A percentile compares a stretch with the other conserved stretches of the same genome.
phyloP scores from a whole-genome alignment of 148 eudicot species.

The Persicaria maculosa region DNA sequence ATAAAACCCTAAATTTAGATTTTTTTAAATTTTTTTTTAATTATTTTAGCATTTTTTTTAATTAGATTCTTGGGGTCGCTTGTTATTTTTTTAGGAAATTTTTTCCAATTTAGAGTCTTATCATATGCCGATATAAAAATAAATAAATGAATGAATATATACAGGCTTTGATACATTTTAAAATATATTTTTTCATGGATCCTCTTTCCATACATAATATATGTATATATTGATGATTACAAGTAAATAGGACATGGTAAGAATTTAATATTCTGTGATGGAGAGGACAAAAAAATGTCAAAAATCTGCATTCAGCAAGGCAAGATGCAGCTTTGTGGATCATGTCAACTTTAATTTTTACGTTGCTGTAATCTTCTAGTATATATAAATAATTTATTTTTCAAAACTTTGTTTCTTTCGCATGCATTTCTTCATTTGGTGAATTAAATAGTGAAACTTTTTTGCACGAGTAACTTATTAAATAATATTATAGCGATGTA shows the following conservation, averaged over 20 bases:
- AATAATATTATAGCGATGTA: background rate
- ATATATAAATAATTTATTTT: background rate
- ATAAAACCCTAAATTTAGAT: no score
- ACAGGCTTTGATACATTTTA: no score
- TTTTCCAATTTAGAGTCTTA: no score
- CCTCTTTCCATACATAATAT: no score
- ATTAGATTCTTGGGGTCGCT: no score
- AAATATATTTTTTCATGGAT: no score
- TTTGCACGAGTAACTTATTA: background rate
- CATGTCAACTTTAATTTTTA: slow-evolving; percentile 1
- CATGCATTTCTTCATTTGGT: background rate
- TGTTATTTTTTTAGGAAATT: no score
- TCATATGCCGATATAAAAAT: no score
- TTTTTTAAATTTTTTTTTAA: no score
- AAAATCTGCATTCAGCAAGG: slow-evolving; percentile 2
- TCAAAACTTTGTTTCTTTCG: background rate
- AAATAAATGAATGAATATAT: no score
- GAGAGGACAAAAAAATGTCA: background rate
- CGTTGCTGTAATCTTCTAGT: background rate
- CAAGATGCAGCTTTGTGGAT: slow-evolving; percentile 9
- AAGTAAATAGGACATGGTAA: background rate
- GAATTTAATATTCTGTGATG: background rate
- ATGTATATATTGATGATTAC: background rate
- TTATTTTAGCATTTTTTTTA: no score
- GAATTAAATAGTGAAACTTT: background rate